Percentiles rank a stretch among this genome's conserved stretches.
These are phyloP conservation scores for Penicillium argentinense DNA, from an alignment of 495 filamentous ascomycete species.

Conservation along the genomic window DNA sequence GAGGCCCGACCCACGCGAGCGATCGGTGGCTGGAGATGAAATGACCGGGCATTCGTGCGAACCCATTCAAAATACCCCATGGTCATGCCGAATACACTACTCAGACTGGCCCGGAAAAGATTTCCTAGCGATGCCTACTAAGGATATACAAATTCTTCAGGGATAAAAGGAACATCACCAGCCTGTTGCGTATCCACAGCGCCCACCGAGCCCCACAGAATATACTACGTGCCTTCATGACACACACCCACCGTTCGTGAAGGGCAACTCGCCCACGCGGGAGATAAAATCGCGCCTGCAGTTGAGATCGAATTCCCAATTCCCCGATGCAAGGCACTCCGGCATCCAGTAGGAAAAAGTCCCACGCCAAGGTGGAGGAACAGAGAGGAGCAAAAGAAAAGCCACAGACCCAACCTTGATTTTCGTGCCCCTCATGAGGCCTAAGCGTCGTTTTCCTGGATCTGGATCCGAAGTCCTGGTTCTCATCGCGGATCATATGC, in stretches of 20 bases:
- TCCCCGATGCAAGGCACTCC: conserved; percentile 3
- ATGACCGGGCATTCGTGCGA: too few relatives aligned
- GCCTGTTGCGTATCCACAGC: background rate
- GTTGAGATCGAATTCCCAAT: background rate
- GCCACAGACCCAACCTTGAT: too few relatives aligned
- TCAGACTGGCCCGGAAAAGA: too few relatives aligned
- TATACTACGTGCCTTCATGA: background rate
- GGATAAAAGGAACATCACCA: conserved; percentile 2
- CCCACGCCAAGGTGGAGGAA: conserved; percentile 1
- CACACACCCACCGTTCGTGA: background rate
- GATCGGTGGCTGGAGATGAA: conserved; percentile 23
- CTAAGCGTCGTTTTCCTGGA: too few relatives aligned
- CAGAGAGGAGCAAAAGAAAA: too few relatives aligned
- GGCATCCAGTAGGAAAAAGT: too few relatives aligned
- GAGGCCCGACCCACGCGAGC: conserved; percentile 23
- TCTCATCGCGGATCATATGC: conserved; percentile 14
- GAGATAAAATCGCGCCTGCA: background rate
- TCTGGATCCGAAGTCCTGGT: conserved; percentile 18
- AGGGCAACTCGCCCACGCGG: background rate
- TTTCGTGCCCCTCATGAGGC: too few relatives aligned
- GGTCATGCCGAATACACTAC: too few relatives aligned
- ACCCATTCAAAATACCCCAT: too few relatives aligned
- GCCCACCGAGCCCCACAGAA: background rate
- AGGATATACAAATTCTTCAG: too few relatives aligned
- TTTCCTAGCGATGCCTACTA: background rate